Base-by-base conservation (phyloP, 2,329 filamentous ascomycete species). In the Exophiala sp. region DNA sequence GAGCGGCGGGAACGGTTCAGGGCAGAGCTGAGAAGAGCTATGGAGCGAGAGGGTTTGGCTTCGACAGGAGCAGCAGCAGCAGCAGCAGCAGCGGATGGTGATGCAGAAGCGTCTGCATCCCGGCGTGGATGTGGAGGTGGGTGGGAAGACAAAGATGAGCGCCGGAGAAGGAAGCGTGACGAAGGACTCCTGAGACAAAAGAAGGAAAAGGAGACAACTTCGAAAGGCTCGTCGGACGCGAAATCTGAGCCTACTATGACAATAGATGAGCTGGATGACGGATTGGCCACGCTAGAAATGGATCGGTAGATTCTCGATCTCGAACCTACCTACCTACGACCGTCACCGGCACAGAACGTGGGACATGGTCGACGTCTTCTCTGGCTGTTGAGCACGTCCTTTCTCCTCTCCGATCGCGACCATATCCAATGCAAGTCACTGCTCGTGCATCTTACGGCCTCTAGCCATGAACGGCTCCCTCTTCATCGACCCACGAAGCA, bases 131-230 rank as follows among this genome's bases (percentile, higher is more conserved):
- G 24, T 30, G 21, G 19, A 13, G 7, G 21, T 21, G 50, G 16
- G n/a, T 41, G 53, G 30, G 66, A 62, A 44, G 54, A 49, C 16
- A 63, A 62, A 55, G 63, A 65, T 27, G 58, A 43, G 11, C 62
- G 71, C 43, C 66, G 62, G 50, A 63, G 66, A 54, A 66, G 68
- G 55, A 73, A 69, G 57, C 64, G 65, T 48, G 64, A 64, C 22
- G 70, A 73, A 51, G 71, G 71, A 0, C 46, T 73, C 50, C 67
- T 68, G 57, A 62, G 63, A 54, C 47, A 53, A 9, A 5, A 27
- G 44, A 51, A 54, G 39, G 49, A 34, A 10, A 42, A 37, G 29
- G 41, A 44, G 27, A 46, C 43, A 18, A 40, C 46, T 23, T 18
- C 43, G 44, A 23, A 7, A 27, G 38, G 47, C 27, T 52, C 60